phyloP scores from a whole-genome alignment of 2,329 filamentous ascomycete species.

The Beauveria scarabaeidicola region DNA sequence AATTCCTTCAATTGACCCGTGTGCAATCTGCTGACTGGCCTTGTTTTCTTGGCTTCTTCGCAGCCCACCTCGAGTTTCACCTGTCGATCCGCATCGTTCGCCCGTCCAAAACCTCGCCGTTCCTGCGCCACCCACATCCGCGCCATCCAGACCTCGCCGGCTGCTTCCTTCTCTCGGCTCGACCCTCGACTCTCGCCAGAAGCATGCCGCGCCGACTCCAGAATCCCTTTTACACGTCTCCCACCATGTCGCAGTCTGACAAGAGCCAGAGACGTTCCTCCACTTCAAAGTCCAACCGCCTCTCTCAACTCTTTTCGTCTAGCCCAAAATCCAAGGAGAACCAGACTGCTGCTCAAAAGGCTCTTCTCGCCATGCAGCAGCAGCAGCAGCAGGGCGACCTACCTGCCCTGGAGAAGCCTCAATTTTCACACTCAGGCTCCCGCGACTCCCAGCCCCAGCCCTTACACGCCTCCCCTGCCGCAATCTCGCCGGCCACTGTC shows the following conservation, averaged over 20 bases:
- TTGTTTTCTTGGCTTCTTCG: not conserved
- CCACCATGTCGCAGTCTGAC: slow-evolving; percentile 38
- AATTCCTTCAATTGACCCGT: not conserved
- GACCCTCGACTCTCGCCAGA: slow-evolving; percentile 16
- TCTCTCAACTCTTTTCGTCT: slow-evolving; percentile 75
- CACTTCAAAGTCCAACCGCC: slow-evolving; percentile 62
- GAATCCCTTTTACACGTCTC: slow-evolving; percentile 47
- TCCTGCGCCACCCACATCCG: not conserved
- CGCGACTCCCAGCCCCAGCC: slow-evolving; percentile 6
- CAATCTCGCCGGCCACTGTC: slow-evolving; percentile 62
- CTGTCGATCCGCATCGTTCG: not conserved
- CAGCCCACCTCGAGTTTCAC: not conserved
- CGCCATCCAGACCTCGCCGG: not conserved
- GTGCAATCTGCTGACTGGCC: slow-evolving; percentile 1
- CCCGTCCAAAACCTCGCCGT: not conserved
- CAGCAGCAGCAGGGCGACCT: slow-evolving; percentile 11
- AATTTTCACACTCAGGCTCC: not conserved
- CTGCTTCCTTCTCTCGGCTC: slow-evolving; percentile 3
- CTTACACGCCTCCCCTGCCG: slow-evolving; percentile 42
- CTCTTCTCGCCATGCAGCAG: slow-evolving; percentile 60
- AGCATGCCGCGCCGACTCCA: slow-evolving; percentile 52
- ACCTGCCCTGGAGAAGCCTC: not conserved
- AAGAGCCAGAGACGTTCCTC: slow-evolving; percentile 50
- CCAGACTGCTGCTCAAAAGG: slow-evolving; percentile 55
- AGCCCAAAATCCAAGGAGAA: slow-evolving; percentile 64